Percentiles rank a stretch among this genome's conserved stretches.
phyloP scores from a whole-genome alignment of 2,329 filamentous ascomycete genomes.

The Paraconiothyrium brasiliense region DNA sequence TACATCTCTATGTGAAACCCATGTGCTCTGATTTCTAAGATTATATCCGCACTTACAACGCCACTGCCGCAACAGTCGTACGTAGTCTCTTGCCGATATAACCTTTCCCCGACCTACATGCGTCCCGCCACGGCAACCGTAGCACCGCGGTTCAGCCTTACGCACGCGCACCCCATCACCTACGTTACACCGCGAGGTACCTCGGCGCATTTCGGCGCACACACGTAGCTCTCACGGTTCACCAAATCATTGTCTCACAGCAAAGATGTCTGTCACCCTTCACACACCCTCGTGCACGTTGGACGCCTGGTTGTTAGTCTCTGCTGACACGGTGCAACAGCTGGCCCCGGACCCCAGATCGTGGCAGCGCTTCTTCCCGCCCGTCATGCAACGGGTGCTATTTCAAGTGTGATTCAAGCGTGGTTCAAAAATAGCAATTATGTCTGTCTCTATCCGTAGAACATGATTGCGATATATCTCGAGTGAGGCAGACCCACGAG shows the following conservation, averaged over 20 bases:
- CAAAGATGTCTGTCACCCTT: background rate
- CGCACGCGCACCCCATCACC: background rate
- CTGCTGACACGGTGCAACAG: background rate
- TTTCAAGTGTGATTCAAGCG: background rate
- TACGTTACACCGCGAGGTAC: conserved; percentile 1
- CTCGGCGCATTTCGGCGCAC: background rate
- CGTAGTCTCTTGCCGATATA: background rate
- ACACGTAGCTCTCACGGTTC: background rate
- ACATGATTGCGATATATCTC: background rate
- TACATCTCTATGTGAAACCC: conserved; percentile 4
- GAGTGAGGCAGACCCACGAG: background rate
- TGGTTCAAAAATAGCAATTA: background rate
- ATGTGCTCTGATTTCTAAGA: conserved; percentile 1
- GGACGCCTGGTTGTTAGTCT: background rate
- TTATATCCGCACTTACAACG: conserved; percentile 3
- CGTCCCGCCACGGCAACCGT: background rate
- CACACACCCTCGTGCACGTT: background rate
- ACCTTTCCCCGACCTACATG: background rate
- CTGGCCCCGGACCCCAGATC: conserved; percentile 7
- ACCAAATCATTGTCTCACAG: conserved; percentile 6
- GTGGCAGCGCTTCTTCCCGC: conserved; percentile 6
- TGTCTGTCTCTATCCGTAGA: background rate
- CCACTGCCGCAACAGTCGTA: background rate
- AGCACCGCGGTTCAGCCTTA: conserved; percentile 11
- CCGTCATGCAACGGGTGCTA: conserved; percentile 13